A percentile compares a stretch with the other conserved stretches of the same genome.
These are phyloP conservation scores for Phytophthora fragariaefolia DNA, from an alignment of 352 stramenopile species.

Conservation along the genomic window DNA sequence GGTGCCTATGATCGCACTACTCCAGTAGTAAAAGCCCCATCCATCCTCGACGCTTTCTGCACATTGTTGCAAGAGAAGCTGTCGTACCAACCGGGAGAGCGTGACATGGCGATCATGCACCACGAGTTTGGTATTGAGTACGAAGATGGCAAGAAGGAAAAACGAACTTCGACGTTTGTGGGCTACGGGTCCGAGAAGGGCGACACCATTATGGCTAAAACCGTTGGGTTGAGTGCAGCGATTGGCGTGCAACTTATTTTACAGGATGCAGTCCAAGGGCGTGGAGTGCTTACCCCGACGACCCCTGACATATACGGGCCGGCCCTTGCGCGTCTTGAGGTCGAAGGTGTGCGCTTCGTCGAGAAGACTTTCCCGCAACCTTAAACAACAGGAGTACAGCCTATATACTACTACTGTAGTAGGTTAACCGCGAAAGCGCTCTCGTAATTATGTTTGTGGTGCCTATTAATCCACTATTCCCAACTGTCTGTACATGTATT, in stretches of 20 bases:
- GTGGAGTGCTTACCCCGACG: slow-evolving; percentile 91
- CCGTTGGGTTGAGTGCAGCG: slow-evolving; percentile 94
- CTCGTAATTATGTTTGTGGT: slow-evolving; percentile 17
- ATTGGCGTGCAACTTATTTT: slow-evolving; percentile 95
- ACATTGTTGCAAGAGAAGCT: slow-evolving; percentile 90
- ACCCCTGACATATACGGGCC: slow-evolving; percentile 91
- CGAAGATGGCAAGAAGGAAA: slow-evolving; percentile 83
- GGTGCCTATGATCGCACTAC: slow-evolving; percentile 67
- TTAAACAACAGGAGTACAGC: slow-evolving; percentile 18
- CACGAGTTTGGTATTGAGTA: slow-evolving; percentile 90
- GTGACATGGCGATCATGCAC: slow-evolving; percentile 96
- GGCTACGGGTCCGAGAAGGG: slow-evolving; percentile 91
- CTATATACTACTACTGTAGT: no score
- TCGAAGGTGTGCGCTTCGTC: slow-evolving; percentile 87
- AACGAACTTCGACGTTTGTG: slow-evolving; percentile 91
- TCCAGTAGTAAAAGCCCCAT: slow-evolving; percentile 57
- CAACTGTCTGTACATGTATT: slow-evolving; percentile 5
- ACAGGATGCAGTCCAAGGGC: slow-evolving; percentile 80
- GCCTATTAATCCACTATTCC: slow-evolving; percentile 1
- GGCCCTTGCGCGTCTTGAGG: slow-evolving; percentile 83
- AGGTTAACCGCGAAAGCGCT: no score
- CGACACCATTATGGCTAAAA: slow-evolving; percentile 96
- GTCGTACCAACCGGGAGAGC: slow-evolving; percentile 88
- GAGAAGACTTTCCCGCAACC: slow-evolving; percentile 75
- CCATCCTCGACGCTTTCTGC: slow-evolving; percentile 88